Evolutionary conservation across 208 protist genomes (phyloP), one percentile per base, ranked within the genome.

Genomic region (Acanthamoeba healyi): DNA sequence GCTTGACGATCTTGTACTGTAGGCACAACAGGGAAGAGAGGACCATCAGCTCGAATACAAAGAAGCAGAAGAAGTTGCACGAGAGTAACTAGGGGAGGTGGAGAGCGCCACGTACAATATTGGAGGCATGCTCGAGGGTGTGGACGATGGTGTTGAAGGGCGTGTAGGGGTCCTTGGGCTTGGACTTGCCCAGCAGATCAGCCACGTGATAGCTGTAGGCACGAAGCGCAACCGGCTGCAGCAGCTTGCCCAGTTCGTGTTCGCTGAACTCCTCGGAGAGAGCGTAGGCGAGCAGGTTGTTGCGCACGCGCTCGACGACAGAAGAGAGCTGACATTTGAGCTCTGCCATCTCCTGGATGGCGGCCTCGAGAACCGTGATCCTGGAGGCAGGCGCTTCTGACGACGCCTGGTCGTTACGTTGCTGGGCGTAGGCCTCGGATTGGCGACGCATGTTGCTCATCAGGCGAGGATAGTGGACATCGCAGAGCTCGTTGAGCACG

Each of bases 211-310:
- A 84, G 38, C 42, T 12, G 32, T 84, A 84, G 74, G 74, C 74
- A 3, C 17, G 12, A 29, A 84, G 44, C 1, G 74, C 74, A 3
- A 38, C 74, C 3, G 74, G 42, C 22, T 84, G 74, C 44, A 84
- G 74, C 74, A 84, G 9, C 74, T 84, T 84, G 19, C 42, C 44
- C 74, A 84, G 42, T 24, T 84, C 74, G 12, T 84, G 74, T 44
- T 84, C 74, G 74, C 26, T 58, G 42, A 84, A 84, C 42, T 84
- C 74, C 38, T 84, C 74, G 4, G 74, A 84, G 74, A 84, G 74
- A n/a, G 74, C 74, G 44, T 84, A 84, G 42, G 74, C 74, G n/a
- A 84, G 44, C 74, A 84, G 29, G 42, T 84, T 84, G 74, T 84
- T 84, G 42, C 74, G 38, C 6, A 56, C 74, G 6, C 74, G 0